Percentiles rank a stretch among this genome's conserved stretches.
phyloP scores from a whole-genome alignment of 495 filamentous ascomycete species.

The Thermothielavioides terrestris region DNA sequence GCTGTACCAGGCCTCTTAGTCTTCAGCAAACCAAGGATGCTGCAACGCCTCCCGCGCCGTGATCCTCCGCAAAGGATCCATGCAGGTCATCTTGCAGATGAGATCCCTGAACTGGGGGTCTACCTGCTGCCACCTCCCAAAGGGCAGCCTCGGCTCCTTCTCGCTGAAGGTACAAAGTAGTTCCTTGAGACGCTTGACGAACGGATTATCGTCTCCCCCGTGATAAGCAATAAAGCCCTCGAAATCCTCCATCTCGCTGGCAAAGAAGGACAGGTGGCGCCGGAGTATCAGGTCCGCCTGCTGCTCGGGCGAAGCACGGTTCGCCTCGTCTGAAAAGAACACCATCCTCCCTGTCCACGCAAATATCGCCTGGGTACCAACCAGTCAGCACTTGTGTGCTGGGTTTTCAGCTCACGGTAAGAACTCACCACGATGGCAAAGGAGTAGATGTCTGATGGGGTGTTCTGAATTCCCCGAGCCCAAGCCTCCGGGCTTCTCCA shows the following conservation, averaged over 20 bases:
- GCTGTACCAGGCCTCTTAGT: background rate
- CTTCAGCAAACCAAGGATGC: constrained; percentile 2
- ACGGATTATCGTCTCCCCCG: constrained; percentile 1
- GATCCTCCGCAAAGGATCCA: constrained; percentile 1
- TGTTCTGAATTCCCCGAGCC: constrained; percentile 5
- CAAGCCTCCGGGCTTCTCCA: constrained; percentile 8
- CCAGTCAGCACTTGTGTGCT: constrained; percentile 1
- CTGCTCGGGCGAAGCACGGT: constrained; percentile 3
- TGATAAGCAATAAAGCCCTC: constrained; percentile 4
- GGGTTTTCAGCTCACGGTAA: background rate
- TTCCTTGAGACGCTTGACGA: constrained; percentile 5
- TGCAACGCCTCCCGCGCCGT: constrained; percentile 3
- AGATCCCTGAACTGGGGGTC: constrained; percentile 1
- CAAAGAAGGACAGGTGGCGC: constrained; percentile 6
- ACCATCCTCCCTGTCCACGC: constrained; percentile 7
- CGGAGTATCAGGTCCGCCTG: constrained; percentile 3
- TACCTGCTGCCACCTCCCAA: background rate
- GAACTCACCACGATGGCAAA: constrained; percentile 6
- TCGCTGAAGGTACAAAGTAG: constrained; percentile 3
- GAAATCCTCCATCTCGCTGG: constrained; percentile 5
- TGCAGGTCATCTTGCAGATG: constrained; percentile 3
- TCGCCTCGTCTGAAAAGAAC: constrained; percentile 3
- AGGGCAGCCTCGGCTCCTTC: background rate
- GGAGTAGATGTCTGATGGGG: constrained; percentile 6
- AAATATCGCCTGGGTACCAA: constrained; percentile 2